These are phyloP conservation scores for Neoboletus subvelutipes DNA, from an alignment of 768 basidiomycete genomes.

Conservation along the genomic window DNA sequence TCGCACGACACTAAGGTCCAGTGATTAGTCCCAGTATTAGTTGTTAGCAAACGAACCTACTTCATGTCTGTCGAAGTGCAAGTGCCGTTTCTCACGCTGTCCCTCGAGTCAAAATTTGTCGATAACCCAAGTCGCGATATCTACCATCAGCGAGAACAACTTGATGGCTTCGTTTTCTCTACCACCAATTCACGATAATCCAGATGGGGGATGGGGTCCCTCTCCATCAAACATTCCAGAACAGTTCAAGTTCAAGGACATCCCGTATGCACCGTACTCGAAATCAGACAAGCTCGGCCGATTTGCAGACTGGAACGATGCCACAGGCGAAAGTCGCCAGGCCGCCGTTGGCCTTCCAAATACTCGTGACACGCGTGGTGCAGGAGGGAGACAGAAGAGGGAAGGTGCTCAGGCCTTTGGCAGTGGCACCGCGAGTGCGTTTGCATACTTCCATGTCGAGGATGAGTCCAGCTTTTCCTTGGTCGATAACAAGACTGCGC, in stretches of 20 bases:
- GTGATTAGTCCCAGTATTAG: slow-evolving; percentile 8
- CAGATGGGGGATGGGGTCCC: slow-evolving; percentile 91
- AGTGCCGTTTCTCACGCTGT: slow-evolving; percentile 26
- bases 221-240: slow-evolving; percentile 82
- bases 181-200: slow-evolving; percentile 87
- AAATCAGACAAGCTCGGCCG: slow-evolving; percentile 98
- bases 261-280: slow-evolving; percentile 97
- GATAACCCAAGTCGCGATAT: slow-evolving; percentile 9
- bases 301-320: slow-evolving; percentile 96
- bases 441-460: slow-evolving; percentile 97
- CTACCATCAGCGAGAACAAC: slow-evolving; percentile 14
- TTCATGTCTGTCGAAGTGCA: slow-evolving; percentile 54
- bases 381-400: slow-evolving; percentile 57
- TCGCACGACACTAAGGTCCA: slow-evolving; percentile 68
- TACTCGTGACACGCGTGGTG: slow-evolving; percentile 50
- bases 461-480: slow-evolving; percentile 97
- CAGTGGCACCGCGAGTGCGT: slow-evolving; percentile 85
- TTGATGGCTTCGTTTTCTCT: slow-evolving; percentile 84
- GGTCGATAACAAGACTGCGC: slow-evolving; percentile 82
- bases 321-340: slow-evolving; percentile 63
- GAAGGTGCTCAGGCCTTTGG: slow-evolving; percentile 87
- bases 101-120: slow-evolving; percentile 19
- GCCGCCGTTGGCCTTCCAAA: slow-evolving; percentile 47
- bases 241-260: slow-evolving; percentile 97
- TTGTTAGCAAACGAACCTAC: slow-evolving; percentile 41